Base-by-base conservation (phyloP, 202 grass and related monocot species). In the Bolboschoenoplectus hybrid region DNA sequence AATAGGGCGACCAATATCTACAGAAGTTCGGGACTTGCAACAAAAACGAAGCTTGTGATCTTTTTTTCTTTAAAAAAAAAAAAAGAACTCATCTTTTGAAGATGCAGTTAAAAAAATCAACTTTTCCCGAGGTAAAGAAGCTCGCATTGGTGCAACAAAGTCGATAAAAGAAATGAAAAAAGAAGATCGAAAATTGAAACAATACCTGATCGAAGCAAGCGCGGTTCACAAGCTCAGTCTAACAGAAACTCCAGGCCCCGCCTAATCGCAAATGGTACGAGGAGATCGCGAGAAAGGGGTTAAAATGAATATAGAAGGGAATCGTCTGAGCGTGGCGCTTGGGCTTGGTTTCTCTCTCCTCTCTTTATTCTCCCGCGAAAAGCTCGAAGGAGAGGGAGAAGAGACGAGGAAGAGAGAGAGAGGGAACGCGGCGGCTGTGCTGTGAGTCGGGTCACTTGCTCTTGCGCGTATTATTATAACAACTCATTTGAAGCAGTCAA, bases 181-280 rank as follows among this genome's bases (percentile, higher is more conserved):
- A 56, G 55, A 70, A 12, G 19, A 39, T 1, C 3, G 63, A 6
- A 68, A 64, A 85, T 17, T 46, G 64, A 8, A 9, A 85, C n/a
- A 35, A 64, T 63, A 86, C 53, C 35, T 65, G 84, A 74, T 75
- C 40, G 70, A 86, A 78, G 68, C 53, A 63, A 44, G 20, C 45
- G 46, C 35, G 41, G 9, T 67, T 11, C 65, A 68, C 4, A 14
- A 74, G 67, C 43, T 9, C 52, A 63, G 39, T 75, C 17, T 26
- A 34, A 57, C 43, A 70, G 81, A 70, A 55, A n/a, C 45, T 3
- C 0, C 64, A 26, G 67, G 11, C 10, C 63, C 63, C 45, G 13
- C 9, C 34, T 71, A 26, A 84, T 49, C 17, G 26, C 17, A 60
- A 72, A 60, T 36, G 17, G 19, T 1, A 73, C 58, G 63, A 73